These are phyloP conservation scores for Staphylotrichum longicolle DNA, from an alignment of 495 filamentous ascomycete genomes.

Conservation along the genomic window DNA sequence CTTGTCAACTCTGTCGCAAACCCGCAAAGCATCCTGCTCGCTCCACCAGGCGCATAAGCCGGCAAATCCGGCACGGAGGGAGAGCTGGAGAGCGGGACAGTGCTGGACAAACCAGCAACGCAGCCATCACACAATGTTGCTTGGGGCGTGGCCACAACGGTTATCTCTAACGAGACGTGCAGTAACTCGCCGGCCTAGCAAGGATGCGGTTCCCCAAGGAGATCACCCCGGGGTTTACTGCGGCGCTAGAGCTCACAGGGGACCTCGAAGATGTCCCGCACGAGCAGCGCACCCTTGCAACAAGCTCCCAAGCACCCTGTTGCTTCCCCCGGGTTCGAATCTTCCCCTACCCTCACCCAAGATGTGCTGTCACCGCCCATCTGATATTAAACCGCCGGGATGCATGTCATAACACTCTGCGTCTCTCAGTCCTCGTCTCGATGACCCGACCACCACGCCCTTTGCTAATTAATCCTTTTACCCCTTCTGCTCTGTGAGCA, in stretches of 20 bases:
- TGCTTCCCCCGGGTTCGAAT: slow-evolving; percentile 10
- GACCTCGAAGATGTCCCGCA: not conserved
- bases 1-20: not conserved
- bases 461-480: slow-evolving; percentile 25
- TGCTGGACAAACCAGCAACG: too few species aligned
- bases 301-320: not conserved
- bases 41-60: not conserved
- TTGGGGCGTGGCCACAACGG: too few species aligned
- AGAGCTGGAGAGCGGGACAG: not conserved
- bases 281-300: not conserved
- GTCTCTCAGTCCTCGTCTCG: slow-evolving; percentile 45
- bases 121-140: too few species aligned
- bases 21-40: too few species aligned
- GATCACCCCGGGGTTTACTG: not conserved
- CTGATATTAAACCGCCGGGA: slow-evolving; percentile 29
- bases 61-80: not conserved
- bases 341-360: slow-evolving; percentile 18
- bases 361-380: not conserved
- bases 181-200: too few species aligned
- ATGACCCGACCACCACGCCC: slow-evolving; percentile 35
- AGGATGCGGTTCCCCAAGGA: too few species aligned
- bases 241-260: not conserved
- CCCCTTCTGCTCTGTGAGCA: slow-evolving; percentile 29
- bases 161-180: too few species aligned
- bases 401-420: slow-evolving; percentile 18